Percentiles rank a stretch among this genome's conserved stretches.
Conservation (phyloP, 495 filamentous ascomycete genomes). For the Tuber aestivum region DNA sequence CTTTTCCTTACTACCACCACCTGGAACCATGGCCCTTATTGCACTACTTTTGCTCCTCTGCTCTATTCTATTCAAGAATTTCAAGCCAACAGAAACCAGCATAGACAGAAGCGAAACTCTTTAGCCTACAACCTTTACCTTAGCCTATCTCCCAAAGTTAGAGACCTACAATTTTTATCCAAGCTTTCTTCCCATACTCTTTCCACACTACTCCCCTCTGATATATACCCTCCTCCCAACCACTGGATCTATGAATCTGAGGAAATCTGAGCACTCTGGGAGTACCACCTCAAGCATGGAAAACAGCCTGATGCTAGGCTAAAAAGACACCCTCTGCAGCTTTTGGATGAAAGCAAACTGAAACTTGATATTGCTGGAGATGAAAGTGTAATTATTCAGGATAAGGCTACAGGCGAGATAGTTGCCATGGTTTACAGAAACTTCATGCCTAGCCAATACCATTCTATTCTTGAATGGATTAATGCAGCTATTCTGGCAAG, state of each 20-base stretch:
- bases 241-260: conserved; percentile 7
- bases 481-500: conserved; percentile 6
- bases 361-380: not conserved
- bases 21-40: not conserved
- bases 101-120: not conserved
- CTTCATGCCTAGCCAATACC: not conserved
- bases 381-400: not conserved
- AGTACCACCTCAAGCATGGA: not conserved
- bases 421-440: not conserved
- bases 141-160: not conserved
- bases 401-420: not conserved
- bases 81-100: not conserved
- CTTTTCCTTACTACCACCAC: not conserved
- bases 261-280: not conserved
- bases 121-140: not conserved
- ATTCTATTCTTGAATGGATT: not conserved
- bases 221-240: not conserved
- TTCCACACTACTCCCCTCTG: not conserved
- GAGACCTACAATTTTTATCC: not conserved
- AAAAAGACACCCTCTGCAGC: not conserved
- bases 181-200: not conserved
- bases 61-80: not conserved
- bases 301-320: not conserved
- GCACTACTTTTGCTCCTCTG: not conserved
- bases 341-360: not conserved